Evolutionary conservation across 495 filamentous ascomycete species (phyloP).

Genomic region (Podospora pseudocomata): DNA sequence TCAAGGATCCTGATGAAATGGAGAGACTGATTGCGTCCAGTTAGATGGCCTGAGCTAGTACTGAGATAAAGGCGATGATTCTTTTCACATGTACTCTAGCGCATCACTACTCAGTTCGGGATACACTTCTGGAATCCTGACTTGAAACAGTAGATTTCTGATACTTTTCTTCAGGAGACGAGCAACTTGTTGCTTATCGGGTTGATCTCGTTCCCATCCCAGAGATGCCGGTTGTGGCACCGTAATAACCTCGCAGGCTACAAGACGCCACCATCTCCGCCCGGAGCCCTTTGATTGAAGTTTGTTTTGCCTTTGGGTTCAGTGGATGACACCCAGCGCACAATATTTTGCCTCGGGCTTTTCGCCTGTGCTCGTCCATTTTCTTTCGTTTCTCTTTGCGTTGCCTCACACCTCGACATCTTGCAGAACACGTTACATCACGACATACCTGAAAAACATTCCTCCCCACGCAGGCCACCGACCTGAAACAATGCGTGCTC

Average conservation of each 20-base stretch:
- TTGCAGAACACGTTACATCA: background rate
- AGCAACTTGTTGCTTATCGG: too few relatives aligned
- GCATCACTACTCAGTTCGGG: background rate
- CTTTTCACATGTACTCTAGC: background rate
- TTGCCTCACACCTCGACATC: background rate
- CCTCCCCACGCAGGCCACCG: too few relatives aligned
- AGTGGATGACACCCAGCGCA: background rate
- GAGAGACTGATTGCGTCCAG: constrained; percentile 51
- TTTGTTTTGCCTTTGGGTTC: background rate
- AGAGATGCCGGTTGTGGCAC: background rate
- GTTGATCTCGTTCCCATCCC: too few relatives aligned
- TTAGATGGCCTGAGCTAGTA: constrained; percentile 10
- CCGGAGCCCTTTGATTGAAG: background rate
- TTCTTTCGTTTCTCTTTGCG: background rate
- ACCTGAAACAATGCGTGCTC: background rate
- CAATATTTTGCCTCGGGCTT: background rate
- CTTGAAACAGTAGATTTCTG: background rate
- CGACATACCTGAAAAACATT: too few relatives aligned
- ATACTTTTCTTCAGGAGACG: too few relatives aligned
- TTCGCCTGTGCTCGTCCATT: background rate
- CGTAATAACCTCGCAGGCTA: background rate
- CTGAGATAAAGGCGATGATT: background rate
- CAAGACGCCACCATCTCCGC: background rate
- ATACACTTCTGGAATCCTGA: background rate
- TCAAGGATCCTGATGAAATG: constrained; percentile 70